These are phyloP conservation scores for Magnaporthales sp. DNA, from an alignment of 2,329 filamentous ascomycete genomes.

Conservation along the genomic window DNA sequence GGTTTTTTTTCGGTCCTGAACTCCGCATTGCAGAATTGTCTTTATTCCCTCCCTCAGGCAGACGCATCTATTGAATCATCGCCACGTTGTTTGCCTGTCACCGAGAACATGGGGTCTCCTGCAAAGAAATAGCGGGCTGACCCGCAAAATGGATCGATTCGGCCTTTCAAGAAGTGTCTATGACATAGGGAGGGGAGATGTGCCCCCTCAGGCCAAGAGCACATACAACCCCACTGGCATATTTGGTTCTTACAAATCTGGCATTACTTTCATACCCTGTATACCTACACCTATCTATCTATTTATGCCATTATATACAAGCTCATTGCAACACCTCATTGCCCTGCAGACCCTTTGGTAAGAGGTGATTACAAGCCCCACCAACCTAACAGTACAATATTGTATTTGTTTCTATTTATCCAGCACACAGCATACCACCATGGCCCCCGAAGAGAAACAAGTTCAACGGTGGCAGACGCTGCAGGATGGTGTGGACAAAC, in stretches of 20 bases:
- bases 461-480: slow-evolving; percentile 43
- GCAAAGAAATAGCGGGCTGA: neutral
- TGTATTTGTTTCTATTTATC: no score
- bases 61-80: no score
- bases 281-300: no score
- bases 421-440: neutral
- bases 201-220: no score
- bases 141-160: neutral
- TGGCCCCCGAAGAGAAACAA: neutral
- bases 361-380: neutral
- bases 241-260: neutral
- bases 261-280: neutral
- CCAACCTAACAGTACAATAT: no score
- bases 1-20: neutral
- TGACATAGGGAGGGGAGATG: neutral
- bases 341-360: neutral
- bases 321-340: neutral
- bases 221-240: neutral
- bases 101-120: neutral
- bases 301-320: neutral
- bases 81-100: neutral
- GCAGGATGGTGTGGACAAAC: slow-evolving; percentile 47
- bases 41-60: no score
- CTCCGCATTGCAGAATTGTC: neutral
- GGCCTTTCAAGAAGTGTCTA: neutral